Conservation (phyloP, 176 grass and related monocot species). For the Pontederia paniculata region DNA sequence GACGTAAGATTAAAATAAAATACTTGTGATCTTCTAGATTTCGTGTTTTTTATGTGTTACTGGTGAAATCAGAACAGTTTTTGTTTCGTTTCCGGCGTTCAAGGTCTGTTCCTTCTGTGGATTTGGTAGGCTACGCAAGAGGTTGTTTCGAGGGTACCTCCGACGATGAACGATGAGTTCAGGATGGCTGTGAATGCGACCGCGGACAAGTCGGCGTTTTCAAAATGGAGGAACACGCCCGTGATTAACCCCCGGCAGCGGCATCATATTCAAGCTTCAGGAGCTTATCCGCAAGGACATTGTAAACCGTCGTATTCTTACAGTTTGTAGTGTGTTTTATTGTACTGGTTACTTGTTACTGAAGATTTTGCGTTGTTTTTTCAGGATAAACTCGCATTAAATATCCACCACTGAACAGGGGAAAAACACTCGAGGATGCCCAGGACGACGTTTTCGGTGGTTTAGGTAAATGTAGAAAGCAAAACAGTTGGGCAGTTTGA, state of each 20-base stretch:
- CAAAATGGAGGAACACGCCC: slow-evolving; percentile 70
- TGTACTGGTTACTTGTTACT: neutral
- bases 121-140: slow-evolving; percentile 86
- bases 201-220: slow-evolving; percentile 70
- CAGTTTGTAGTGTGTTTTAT: neutral
- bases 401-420: slow-evolving; percentile 95
- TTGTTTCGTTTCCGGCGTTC: no score
- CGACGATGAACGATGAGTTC: slow-evolving; percentile 86
- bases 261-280: slow-evolving; percentile 91
- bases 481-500: no score
- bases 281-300: slow-evolving; percentile 96
- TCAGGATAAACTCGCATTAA: slow-evolving; percentile 89
- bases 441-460: slow-evolving; percentile 91
- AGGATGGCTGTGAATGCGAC: slow-evolving; percentile 53
- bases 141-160: slow-evolving; percentile 71
- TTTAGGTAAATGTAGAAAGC: slow-evolving; percentile 43
- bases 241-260: slow-evolving; percentile 75
- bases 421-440: slow-evolving; percentile 87
- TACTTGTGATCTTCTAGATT: no score
- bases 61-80: no score
- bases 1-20: no score
- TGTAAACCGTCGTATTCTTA: slow-evolving; percentile 20
- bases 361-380: slow-evolving; percentile 16
- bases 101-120: slow-evolving; percentile 1
- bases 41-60: neutral